Conservation (phyloP, 345 rosid genomes). For the Ailanthus altissimus region DNA sequence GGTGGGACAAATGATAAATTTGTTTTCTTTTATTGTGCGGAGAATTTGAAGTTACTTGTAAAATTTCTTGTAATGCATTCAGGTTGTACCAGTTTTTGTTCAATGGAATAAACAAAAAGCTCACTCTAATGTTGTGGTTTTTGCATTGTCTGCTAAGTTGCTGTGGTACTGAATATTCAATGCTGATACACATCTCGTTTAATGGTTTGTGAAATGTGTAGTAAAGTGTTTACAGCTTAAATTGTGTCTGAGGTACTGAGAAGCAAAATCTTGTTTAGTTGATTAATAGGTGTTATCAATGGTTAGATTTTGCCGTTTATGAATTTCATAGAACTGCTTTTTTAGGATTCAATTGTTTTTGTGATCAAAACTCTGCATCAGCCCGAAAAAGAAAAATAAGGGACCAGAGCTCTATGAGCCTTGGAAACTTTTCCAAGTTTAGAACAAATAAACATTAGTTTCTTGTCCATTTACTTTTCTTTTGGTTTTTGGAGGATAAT, state of each 20-base stretch:
- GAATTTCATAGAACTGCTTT: neutral
- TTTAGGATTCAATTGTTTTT: neutral
- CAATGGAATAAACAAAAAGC: too few species aligned
- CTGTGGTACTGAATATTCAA: neutral
- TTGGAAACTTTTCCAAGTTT: neutral
- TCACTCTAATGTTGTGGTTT: too few species aligned
- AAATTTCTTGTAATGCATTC: neutral
- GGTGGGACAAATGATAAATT: neutral
- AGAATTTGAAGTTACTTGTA: neutral
- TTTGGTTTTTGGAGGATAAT: too few species aligned
- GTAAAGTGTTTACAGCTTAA: neutral
- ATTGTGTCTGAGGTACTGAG: neutral
- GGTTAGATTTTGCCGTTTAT: neutral
- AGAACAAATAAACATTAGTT: neutral
- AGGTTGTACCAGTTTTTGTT: too few species aligned
- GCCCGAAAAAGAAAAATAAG: neutral
- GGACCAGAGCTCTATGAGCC: neutral
- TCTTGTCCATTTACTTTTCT: neutral
- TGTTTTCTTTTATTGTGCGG: neutral
- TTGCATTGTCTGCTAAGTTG: too few species aligned
- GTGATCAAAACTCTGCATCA: neutral
- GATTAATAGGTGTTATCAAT: neutral
- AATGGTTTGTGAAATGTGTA: neutral
- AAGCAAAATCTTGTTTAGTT: neutral
- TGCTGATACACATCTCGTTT: neutral